These are phyloP conservation scores for Phaeophleospora eucalypticola DNA, from an alignment of 2,329 filamentous ascomycete species.

Conservation along the genomic window DNA sequence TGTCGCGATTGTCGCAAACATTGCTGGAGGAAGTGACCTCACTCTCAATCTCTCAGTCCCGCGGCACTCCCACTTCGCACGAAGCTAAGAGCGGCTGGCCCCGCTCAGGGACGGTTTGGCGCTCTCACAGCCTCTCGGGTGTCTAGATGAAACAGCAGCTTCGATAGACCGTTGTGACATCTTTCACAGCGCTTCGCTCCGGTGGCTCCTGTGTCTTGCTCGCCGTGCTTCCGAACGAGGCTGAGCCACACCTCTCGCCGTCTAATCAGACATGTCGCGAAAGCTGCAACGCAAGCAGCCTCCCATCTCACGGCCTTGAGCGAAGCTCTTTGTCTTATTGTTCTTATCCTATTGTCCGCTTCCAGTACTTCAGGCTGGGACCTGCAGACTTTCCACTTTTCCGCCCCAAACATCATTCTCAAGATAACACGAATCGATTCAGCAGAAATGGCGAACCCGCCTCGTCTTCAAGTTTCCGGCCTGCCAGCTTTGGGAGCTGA, in stretches of 20 bases:
- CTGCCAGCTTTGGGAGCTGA: constrained; percentile 60
- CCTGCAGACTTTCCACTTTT: background rate
- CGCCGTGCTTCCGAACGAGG: background rate
- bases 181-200: no score
- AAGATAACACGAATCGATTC: background rate
- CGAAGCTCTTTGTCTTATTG: constrained; percentile 1
- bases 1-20: no score
- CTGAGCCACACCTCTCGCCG: background rate
- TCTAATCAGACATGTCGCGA: background rate
- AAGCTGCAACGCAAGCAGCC: background rate
- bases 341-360: background rate
- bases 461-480: constrained; percentile 36
- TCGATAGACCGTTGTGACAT: no score
- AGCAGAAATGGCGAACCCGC: constrained; percentile 22
- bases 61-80: background rate
- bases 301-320: background rate
- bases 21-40: no score
- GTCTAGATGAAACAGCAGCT: no score
- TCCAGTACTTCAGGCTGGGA: background rate
- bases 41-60: no score
- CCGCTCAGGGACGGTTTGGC: no score
- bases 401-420: background rate
- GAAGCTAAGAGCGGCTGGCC: no score
- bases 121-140: no score
- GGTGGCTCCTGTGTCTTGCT: no score